Evolutionary conservation across 352 stramenopile species (phyloP), one percentile per base, ranked within the genome.

Genomic region (Pilasporangium apinafurcum): DNA sequence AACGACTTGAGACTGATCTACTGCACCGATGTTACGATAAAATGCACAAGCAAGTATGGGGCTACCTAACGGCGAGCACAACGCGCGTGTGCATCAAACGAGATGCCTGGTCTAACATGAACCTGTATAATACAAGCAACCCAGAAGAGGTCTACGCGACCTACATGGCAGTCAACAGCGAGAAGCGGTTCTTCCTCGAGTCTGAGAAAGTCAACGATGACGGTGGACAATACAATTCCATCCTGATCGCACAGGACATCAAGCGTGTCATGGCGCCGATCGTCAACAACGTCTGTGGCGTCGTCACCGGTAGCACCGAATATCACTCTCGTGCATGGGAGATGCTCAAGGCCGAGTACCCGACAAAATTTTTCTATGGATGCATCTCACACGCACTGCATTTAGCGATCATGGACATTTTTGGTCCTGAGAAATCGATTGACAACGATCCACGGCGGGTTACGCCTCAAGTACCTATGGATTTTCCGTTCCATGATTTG

Each of bases 321-420:
- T 81, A 74, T 50, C 72, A 92, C 32, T 80, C 72, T 10, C 64
- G 69, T 29, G 76, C 79, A 4, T 92, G 79, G 79, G 74, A 89
- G 56, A 78, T 89, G 65, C 71, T 92, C 28, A 92, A 92, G 48
- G 65, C 61, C 2, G 76, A 92, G 51, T 89, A 82, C 44, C 79
- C 79, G 34, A 89, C 79, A 39, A 92, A 89, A 55, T 92, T 92
- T 40, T 92, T 92, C 48, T 92, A 92, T 33, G 79, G 79, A 5
- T 92, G 79, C 44, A 88, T 87, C 53, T 85, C 71, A 14, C 74
- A 92, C 38, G 79, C 79, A 21, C 62, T 92, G 2, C 76, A 92
- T 34, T 44, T 92, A 30, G 73, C 68, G 21, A 86, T 92, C 45
- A 85, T 83, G 71, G 79, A 92, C 48, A 85, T 92, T 31, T 89